phyloP scores from a whole-genome alignment of 2,329 filamentous ascomycete genomes.

The Fusarium odoratissimum region DNA sequence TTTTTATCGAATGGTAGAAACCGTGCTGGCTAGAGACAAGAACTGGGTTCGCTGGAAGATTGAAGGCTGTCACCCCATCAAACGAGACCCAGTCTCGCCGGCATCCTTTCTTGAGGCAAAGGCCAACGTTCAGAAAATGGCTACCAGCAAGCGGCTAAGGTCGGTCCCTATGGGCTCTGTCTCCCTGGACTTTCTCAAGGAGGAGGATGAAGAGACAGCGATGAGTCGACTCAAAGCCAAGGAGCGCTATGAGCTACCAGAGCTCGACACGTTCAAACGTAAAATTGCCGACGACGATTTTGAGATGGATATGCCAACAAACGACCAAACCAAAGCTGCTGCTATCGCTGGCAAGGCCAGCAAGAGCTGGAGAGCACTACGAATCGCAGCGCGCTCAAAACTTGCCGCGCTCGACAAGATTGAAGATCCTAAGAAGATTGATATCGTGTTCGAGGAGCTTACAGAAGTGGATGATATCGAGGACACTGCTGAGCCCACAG shows the following conservation, averaged over 20 bases:
- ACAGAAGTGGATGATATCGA: slow-evolving; percentile 53
- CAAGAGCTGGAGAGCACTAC: slow-evolving; percentile 89
- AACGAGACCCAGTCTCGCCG: slow-evolving; percentile 76
- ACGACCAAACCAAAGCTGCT: slow-evolving; percentile 65
- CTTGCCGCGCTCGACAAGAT: slow-evolving; percentile 87
- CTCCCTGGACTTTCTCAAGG: slow-evolving; percentile 81
- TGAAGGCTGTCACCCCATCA: slow-evolving; percentile 89
- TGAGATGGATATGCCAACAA: slow-evolving; percentile 84
- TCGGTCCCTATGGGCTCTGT: slow-evolving; percentile 77
- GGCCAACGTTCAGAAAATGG: slow-evolving; percentile 71
- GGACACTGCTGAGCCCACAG: slow-evolving; percentile 50
- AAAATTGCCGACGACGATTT: slow-evolving; percentile 84
- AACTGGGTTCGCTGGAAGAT: slow-evolving; percentile 99
- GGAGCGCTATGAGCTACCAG: slow-evolving; percentile 74
- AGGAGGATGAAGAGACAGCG: slow-evolving; percentile 67
- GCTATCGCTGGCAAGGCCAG: slow-evolving; percentile 81
- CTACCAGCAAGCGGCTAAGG: slow-evolving; percentile 77
- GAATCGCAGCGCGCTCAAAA: slow-evolving; percentile 79
- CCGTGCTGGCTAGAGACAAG: slow-evolving; percentile 93
- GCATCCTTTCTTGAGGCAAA: slow-evolving; percentile 77
- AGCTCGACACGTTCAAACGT: slow-evolving; percentile 75
- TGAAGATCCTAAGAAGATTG: slow-evolving; percentile 81
- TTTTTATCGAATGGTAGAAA: slow-evolving; percentile 97
- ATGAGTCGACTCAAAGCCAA: slow-evolving; percentile 77
- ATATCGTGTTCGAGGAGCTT: slow-evolving; percentile 65